Evolutionary conservation across 2,329 filamentous ascomycete genomes (phyloP), one percentile per base, ranked within the genome.

Genomic region (Chaetothyriales sp.): DNA sequence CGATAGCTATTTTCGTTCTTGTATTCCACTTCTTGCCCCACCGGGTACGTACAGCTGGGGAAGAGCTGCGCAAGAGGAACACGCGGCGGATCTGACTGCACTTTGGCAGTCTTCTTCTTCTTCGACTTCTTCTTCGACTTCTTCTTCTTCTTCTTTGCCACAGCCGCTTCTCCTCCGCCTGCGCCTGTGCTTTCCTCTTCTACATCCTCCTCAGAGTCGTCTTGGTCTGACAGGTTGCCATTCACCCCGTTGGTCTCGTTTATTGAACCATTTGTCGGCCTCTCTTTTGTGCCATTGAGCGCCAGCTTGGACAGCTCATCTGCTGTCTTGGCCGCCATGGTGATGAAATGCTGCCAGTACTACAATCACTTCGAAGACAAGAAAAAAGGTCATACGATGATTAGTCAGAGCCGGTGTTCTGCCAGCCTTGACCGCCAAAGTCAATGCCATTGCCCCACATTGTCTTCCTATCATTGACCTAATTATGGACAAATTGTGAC

Each of bases 11-110:
- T 92, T 60, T 90, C 86, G 63, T 87, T 75, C 56, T 74, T 69
- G 69, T 94, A 94, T 59, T 89, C 83, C 60, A 81, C 78, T 65
- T 88, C 83, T 69, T 92, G 79, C 58, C 88, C 88, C 62, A 80
- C 77, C 47, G 86, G 87, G 66, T 87, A 94, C 59, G 73, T 73
- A 63, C 79, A 75, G 66, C 79, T 79, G 49, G 83, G 80, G 71
- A 88, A 92, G 44, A 94, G 75, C 60, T 82, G 79, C 33, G 84
- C 81, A 37, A 94, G 69, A 44, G 81, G 76, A 20, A 92, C 81
- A 45, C 85, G 80, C 2, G 87, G 87, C 29, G 87, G 86, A 49
- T 80, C 76, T n/a, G 83, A 84, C 70, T 94, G 87, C 47, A 76
- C 75, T 51, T 84, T 87, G 49, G 82, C 75, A 5, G 65, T 69